A percentile compares a stretch with the other conserved stretches of the same genome.
Conservation (phyloP, 2,329 filamentous ascomycete species). For the Tolypocladium amazonense region DNA sequence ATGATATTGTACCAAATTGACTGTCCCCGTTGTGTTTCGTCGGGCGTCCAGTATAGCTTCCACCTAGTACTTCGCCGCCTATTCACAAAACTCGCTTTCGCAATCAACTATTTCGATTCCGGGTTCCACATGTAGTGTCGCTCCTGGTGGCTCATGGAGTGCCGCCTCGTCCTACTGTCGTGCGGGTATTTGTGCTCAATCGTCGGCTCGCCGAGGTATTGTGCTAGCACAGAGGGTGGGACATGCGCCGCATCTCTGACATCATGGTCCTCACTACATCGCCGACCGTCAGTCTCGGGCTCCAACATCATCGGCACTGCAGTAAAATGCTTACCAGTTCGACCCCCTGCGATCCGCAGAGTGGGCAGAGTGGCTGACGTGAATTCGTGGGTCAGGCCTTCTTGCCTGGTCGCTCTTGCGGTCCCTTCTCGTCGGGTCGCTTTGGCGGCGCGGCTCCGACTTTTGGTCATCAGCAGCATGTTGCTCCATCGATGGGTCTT, state of each 20-base stretch:
- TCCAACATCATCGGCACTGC: too few species aligned
- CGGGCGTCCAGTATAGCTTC: not conserved
- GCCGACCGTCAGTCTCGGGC: not conserved
- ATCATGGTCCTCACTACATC: not conserved
- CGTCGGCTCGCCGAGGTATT: slow-evolving; percentile 14
- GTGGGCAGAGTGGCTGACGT: not conserved
- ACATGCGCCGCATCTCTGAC: slow-evolving; percentile 12
- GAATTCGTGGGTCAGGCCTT: not conserved
- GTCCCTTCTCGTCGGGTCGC: not conserved
- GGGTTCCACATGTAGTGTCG: slow-evolving; percentile 10
- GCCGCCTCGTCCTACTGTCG: slow-evolving; percentile 16
- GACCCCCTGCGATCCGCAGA: not conserved
- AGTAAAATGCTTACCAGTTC: not conserved
- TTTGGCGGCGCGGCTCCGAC: not conserved
- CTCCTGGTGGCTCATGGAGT: slow-evolving; percentile 19
- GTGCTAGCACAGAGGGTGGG: slow-evolving; percentile 13
- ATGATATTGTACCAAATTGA: too few species aligned
- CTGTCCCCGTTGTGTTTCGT: not conserved
- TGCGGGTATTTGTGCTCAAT: slow-evolving; percentile 20
- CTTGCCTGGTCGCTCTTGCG: not conserved
- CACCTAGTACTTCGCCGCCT: not conserved
- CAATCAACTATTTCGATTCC: not conserved
- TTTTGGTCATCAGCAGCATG: not conserved
- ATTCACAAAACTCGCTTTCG: not conserved
- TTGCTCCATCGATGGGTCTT: not conserved